Evolutionary conservation across 2,329 filamentous ascomycete genomes (phyloP).

Genomic region (Fusarium sp.): DNA sequence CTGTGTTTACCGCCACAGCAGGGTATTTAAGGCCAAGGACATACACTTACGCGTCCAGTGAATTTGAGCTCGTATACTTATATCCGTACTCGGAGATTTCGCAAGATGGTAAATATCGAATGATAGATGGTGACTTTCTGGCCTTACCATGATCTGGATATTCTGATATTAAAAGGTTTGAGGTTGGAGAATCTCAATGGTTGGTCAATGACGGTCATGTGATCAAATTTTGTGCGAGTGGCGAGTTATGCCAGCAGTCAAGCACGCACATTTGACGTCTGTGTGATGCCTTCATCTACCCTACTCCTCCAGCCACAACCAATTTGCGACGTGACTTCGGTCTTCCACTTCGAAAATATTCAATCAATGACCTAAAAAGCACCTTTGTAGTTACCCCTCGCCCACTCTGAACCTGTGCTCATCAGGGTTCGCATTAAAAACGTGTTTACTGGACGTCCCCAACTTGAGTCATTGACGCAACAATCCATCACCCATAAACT

Average conservation of each 20-base stretch:
- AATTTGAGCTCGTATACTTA: too few relatives aligned
- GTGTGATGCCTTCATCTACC: background rate
- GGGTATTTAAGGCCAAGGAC: too few relatives aligned
- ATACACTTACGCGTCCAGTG: too few relatives aligned
- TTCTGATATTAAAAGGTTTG: background rate
- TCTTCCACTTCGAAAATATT: too few relatives aligned
- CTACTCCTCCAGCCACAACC: too few relatives aligned
- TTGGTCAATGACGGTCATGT: background rate
- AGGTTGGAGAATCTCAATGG: background rate
- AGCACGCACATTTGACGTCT: background rate
- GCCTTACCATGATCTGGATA: too few relatives aligned
- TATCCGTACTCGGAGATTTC: too few relatives aligned
- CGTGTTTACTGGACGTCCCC: background rate
- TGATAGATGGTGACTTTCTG: too few relatives aligned
- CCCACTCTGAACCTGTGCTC: background rate
- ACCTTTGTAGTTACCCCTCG: slow-evolving; percentile 19
- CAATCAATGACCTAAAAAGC: fast-evolving
- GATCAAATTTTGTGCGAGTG: background rate
- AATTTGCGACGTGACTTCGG: too few relatives aligned
- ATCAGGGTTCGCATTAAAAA: slow-evolving; percentile 21
- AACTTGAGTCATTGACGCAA: background rate
- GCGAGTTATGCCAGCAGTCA: background rate
- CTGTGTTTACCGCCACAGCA: too few relatives aligned
- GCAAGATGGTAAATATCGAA: too few relatives aligned
- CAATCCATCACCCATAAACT: too few relatives aligned